Percentiles rank a stretch among this genome's conserved stretches.
phyloP scores from a whole-genome alignment of 2,329 filamentous ascomycete species.

The Neocucurbitaria cava region DNA sequence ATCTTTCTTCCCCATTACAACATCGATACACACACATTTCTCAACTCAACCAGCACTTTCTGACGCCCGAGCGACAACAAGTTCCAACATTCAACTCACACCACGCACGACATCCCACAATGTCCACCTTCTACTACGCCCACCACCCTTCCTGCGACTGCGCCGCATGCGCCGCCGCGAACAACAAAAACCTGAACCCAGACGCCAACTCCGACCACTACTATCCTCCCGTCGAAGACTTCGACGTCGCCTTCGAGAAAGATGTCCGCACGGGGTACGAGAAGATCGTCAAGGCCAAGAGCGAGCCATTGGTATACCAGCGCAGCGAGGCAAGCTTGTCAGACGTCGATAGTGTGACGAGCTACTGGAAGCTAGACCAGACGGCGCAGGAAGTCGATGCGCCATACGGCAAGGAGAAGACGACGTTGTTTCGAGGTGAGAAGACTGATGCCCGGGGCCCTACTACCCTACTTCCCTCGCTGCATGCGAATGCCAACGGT shows the following conservation, averaged over 20 bases:
- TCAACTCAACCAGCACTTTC: too few species aligned
- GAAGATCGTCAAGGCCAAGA: background rate
- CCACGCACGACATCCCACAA: too few species aligned
- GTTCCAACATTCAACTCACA: too few species aligned
- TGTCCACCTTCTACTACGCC: too few species aligned
- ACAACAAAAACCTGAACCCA: background rate
- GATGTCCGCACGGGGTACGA: background rate
- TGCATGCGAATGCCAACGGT: too few species aligned
- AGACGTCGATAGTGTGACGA: constrained; percentile 6
- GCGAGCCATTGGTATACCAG: background rate
- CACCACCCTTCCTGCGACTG: background rate
- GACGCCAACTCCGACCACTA: background rate
- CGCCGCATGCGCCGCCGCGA: background rate
- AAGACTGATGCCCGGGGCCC: too few species aligned
- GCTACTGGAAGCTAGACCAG: background rate
- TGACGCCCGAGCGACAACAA: background rate
- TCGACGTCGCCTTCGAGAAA: background rate
- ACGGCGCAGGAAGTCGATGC: background rate
- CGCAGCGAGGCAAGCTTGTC: constrained; percentile 1
- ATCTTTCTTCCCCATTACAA: too few species aligned
- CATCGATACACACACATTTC: too few species aligned
- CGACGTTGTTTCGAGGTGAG: background rate
- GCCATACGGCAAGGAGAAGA: background rate
- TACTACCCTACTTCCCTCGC: too few species aligned
- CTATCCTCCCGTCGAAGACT: background rate